phyloP scores from a whole-genome alignment of 306 rosid species.

The Acacia crassicarpa region DNA sequence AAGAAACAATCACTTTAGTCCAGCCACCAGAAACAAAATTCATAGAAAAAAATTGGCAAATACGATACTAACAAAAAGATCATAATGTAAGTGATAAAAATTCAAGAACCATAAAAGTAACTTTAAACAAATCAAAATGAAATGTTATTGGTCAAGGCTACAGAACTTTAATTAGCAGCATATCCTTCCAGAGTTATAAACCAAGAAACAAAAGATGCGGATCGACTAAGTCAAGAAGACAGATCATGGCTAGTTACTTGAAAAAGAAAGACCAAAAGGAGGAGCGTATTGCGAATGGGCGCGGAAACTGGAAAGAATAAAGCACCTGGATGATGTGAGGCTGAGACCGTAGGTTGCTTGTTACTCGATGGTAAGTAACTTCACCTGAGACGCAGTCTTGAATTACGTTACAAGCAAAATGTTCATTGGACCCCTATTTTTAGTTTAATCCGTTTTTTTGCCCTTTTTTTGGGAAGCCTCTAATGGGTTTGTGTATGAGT shows the following conservation, averaged over 20 bases:
- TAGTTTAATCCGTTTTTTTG: background rate
- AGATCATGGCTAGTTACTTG: background rate
- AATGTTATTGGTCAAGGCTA: background rate
- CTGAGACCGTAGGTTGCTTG: background rate
- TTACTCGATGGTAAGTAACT: background rate
- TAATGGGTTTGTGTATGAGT: background rate
- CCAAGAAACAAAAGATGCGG: background rate
- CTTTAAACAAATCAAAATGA: background rate
- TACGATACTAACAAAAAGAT: background rate
- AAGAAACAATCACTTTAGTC: background rate
- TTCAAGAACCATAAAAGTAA: background rate
- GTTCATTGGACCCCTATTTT: background rate
- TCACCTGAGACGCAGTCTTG: background rate
- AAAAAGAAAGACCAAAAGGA: background rate
- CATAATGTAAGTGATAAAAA: background rate
- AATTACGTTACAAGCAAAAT: background rate
- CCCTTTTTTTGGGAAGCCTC: background rate
- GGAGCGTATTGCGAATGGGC: background rate
- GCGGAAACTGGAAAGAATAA: background rate
- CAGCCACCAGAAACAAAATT: background rate
- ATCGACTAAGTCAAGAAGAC: background rate
- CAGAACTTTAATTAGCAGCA: background rate
- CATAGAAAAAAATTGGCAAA: too few relatives aligned
- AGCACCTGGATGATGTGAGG: background rate
- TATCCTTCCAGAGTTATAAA: background rate